Evolutionary conservation across 305 asterid genomes (phyloP).

Genomic region (Caryopteris hybrid): DNA sequence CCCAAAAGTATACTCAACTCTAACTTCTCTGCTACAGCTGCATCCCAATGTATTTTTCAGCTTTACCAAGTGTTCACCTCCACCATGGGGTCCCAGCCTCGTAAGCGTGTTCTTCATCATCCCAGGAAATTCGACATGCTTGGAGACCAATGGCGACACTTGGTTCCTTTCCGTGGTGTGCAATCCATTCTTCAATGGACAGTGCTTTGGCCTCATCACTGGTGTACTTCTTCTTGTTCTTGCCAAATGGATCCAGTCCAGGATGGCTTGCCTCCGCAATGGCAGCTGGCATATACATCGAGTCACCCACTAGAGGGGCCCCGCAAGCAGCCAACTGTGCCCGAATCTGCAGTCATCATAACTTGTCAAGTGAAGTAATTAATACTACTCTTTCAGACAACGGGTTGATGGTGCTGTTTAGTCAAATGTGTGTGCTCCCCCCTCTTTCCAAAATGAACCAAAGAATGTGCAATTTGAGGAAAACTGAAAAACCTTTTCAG

Average conservation of each 20-base stretch:
- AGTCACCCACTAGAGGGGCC: conserved; percentile 87
- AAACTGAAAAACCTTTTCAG: neutral
- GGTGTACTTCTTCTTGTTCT: conserved; percentile 33
- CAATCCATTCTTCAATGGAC: conserved; percentile 71
- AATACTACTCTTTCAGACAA: no score
- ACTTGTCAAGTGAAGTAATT: neutral
- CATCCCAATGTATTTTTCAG: neutral
- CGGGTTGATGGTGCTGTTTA: neutral
- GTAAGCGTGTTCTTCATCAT: conserved; percentile 54
- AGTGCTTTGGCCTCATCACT: conserved; percentile 37
- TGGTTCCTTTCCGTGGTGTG: conserved; percentile 77
- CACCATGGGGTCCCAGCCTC: conserved; percentile 90
- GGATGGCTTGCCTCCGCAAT: conserved; percentile 52
- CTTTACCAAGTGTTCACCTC: conserved; percentile 28
- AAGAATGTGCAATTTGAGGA: neutral
- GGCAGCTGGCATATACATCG: conserved; percentile 86
- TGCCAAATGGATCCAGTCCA: conserved; percentile 62
- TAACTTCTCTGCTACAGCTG: neutral
- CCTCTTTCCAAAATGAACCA: neutral
- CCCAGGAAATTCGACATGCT: conserved; percentile 83
- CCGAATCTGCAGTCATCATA: conserved; percentile 51
- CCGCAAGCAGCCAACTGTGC: conserved; percentile 75
- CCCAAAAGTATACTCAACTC: neutral
- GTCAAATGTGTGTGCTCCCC: neutral
- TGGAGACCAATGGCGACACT: conserved; percentile 71